Conservation (phyloP, 1,139 yeast species). For the Saccharomycopsis crataegensis region DNA sequence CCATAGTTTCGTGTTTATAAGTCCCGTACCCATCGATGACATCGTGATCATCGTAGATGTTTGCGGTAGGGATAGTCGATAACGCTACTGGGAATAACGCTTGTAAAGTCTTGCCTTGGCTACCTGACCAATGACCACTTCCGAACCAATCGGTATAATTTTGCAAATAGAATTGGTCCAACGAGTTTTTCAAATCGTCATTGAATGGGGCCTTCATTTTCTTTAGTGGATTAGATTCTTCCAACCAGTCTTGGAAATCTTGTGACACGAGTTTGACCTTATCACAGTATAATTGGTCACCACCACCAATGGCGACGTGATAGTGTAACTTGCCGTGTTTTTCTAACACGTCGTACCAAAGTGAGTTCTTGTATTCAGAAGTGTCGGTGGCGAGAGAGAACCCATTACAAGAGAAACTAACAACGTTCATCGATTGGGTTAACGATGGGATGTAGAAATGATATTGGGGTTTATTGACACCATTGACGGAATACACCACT, state of each 20-base stretch:
- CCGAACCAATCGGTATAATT: constrained; percentile 89
- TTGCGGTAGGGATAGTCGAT: constrained; percentile 77
- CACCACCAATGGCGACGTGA: constrained; percentile 96
- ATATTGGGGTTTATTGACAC: constrained; percentile 32
- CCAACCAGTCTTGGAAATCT: constrained; percentile 56
- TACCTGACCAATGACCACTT: constrained; percentile 74
- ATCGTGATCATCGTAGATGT: constrained; percentile 86
- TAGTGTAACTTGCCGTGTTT: constrained; percentile 56
- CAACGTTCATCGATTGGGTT: constrained; percentile 63
- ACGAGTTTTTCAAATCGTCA: constrained; percentile 42
- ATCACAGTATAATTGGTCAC: constrained; percentile 92
- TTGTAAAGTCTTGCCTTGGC: constrained; percentile 56
- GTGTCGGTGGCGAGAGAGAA: constrained; percentile 74
- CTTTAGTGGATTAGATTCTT: constrained; percentile 40
- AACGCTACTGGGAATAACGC: constrained; percentile 63
- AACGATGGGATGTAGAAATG: constrained; percentile 36
- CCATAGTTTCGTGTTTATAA: constrained; percentile 70
- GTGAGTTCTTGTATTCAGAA: constrained; percentile 54
- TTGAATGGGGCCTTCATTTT: constrained; percentile 39
- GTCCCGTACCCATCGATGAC: constrained; percentile 95
- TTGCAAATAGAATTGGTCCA: constrained; percentile 58
- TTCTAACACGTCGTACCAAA: constrained; percentile 79
- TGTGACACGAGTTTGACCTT: constrained; percentile 56
- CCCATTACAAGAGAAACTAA: constrained; percentile 90
- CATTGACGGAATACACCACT: constrained; percentile 53